phyloP scores from a whole-genome alignment of 257 asterid species.

The Knoxia roxburghii region DNA sequence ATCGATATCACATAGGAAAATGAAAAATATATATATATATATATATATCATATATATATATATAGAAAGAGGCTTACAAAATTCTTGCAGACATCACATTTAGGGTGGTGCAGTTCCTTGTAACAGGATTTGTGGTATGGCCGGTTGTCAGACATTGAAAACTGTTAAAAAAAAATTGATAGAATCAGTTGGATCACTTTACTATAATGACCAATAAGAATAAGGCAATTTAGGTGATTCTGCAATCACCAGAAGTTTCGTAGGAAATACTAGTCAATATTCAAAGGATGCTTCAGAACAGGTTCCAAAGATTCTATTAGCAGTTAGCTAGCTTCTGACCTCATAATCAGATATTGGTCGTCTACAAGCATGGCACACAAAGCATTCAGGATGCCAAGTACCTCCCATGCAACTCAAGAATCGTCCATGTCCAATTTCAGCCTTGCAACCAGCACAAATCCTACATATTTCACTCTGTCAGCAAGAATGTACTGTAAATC shows the following conservation, averaged over 20 bases:
- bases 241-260: not conserved
- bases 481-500: slow-evolving; percentile 7
- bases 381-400: slow-evolving; percentile 99
- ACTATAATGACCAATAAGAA: slow-evolving; percentile 4
- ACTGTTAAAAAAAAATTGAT: slow-evolving; percentile 41
- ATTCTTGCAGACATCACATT: slow-evolving; percentile 90
- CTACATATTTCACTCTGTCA: slow-evolving; percentile 31
- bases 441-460: slow-evolving; percentile 86
- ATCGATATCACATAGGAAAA: not conserved
- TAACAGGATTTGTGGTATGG: slow-evolving; percentile 95
- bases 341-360: slow-evolving; percentile 88
- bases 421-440: slow-evolving; percentile 91
- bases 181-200: slow-evolving; percentile 13
- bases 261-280: not conserved
- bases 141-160: slow-evolving; percentile 75
- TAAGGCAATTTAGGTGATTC: slow-evolving; percentile 2
- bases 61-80: slow-evolving; percentile 51
- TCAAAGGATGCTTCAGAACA: not conserved
- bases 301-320: slow-evolving; percentile 3
- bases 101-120: slow-evolving; percentile 89
- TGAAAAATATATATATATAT: not conserved
- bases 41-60: too few species aligned
- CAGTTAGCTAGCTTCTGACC: slow-evolving; percentile 40
- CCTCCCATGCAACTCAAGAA: slow-evolving; percentile 91
- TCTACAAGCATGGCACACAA: slow-evolving; percentile 71